These are phyloP conservation scores for Penicillium olsonii DNA, from an alignment of 2,329 filamentous ascomycete genomes.

Conservation along the genomic window DNA sequence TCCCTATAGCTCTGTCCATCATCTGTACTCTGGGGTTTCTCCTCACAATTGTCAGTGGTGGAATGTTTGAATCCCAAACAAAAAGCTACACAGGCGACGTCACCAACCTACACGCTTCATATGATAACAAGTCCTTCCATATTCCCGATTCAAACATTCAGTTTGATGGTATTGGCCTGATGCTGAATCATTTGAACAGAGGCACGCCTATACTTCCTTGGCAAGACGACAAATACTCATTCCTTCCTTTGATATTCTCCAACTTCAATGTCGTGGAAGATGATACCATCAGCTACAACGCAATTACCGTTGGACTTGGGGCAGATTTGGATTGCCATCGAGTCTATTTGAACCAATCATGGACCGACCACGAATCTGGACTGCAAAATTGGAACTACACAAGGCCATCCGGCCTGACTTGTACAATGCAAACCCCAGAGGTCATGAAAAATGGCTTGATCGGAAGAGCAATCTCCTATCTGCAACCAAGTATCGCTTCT, in stretches of 20 bases:
- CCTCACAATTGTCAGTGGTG: slow-evolving; percentile 19
- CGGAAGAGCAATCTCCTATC: neutral
- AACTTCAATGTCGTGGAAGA: neutral
- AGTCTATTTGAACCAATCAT: neutral
- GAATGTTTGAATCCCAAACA: slow-evolving; percentile 20
- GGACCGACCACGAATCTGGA: neutral
- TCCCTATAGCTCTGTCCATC: slow-evolving; percentile 10
- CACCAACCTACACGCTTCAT: neutral
- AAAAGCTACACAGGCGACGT: neutral
- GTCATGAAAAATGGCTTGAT: neutral
- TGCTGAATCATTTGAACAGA: neutral
- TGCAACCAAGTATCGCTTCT: neutral
- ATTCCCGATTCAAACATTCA: neutral
- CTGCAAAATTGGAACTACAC: neutral
- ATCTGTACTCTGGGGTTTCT: slow-evolving; percentile 13
- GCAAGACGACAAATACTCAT: neutral
- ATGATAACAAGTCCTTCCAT: neutral
- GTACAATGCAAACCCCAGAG: neutral
- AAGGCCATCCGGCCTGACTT: neutral
- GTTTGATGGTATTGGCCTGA: neutral
- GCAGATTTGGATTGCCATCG: neutral
- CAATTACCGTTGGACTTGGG: neutral
- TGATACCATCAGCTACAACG: neutral
- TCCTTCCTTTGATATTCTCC: neutral
- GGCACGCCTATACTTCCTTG: neutral